Percentiles rank a stretch among this genome's conserved stretches.
Conservation (phyloP, 768 basidiomycete species). For the Amanita rimosa region DNA sequence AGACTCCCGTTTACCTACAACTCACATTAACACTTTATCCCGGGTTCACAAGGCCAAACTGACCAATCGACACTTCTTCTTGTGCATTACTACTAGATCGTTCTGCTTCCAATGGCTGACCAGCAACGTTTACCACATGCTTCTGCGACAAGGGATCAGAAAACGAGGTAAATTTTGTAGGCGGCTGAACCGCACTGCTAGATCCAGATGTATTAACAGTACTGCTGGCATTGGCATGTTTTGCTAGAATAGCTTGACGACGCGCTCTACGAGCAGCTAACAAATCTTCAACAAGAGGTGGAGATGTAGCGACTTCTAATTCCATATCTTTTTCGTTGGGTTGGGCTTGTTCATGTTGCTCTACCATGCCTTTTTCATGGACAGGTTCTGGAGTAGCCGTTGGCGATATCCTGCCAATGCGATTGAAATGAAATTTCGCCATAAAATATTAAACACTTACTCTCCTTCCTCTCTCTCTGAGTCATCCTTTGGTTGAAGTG, state of each 20-base stretch:
- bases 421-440: slow-evolving; percentile 4
- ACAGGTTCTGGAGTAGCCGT: slow-evolving; percentile 14
- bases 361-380: background rate
- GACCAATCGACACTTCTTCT: slow-evolving; percentile 7
- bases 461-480: slow-evolving; percentile 87
- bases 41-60: slow-evolving; percentile 8
- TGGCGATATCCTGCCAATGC: slow-evolving; percentile 51
- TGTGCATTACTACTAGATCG: background rate
- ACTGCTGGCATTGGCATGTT: slow-evolving; percentile 45
- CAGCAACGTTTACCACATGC: slow-evolving; percentile 26
- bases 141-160: slow-evolving; percentile 56
- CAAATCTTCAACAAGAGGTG: slow-evolving; percentile 48
- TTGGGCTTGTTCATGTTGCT: slow-evolving; percentile 12
- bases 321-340: slow-evolving; percentile 41
- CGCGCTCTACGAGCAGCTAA: slow-evolving; percentile 61
- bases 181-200: slow-evolving; percentile 70
- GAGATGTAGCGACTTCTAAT: slow-evolving; percentile 39
- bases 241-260: slow-evolving; percentile 72
- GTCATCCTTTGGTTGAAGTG: slow-evolving; percentile 19
- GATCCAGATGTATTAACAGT: slow-evolving; percentile 43
- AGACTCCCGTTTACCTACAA: slow-evolving; percentile 38
- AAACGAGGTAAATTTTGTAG: slow-evolving; percentile 41
- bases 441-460: slow-evolving; percentile 44
- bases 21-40: background rate
- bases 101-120: slow-evolving; percentile 7